Base-by-base conservation (phyloP, 371 early-diverging fungal genomes). In the Mucor plumbeus region DNA sequence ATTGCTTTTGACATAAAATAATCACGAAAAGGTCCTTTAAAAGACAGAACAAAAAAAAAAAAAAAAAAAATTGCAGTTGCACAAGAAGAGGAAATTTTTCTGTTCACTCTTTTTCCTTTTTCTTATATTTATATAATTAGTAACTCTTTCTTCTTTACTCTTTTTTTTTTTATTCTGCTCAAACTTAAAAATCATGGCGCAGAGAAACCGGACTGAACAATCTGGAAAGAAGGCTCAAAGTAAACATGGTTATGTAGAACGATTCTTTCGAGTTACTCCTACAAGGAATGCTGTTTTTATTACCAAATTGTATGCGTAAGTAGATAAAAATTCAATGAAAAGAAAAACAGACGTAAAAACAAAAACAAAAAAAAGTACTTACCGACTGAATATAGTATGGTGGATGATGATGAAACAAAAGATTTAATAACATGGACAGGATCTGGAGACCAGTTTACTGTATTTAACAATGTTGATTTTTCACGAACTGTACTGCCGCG, bases 191-290 rank as follows among this genome's bases (percentile, higher is more conserved):
- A 9, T 9, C 31, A 64, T 56, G 57, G 17, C 55, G 14, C 56
- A 55, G 21, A 21, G 55, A 35, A 33, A 56, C 7, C 41, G 44
- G 7, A 55, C 33, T 7, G 17, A 14, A 6, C 14, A 8, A 8
- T 13, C n/a, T 36, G 66, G 60, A 0, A 65, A 61, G 48, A 63
- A 60, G 44, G 17, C 53, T 2, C 68, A 57, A 19, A 63, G 41
- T 7, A 72, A 72, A 31, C 68, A 68, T 38, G 72, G 68, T 9
- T 72, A 61, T 64, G 68, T 67, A 11, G 72, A 72, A 31, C 19
- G 65, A 14, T 72, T 72, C 19, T 75, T 75, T 50, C 65, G 75
- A 62, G 72, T 75, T 11, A 69, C 68, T 13, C 67, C 72, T 1
- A 72, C 66, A 38, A 62, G 63, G 4, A 67, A 65, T 54, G 59